A percentile compares a stretch with the other conserved stretches of the same genome.
phyloP scores from a whole-genome alignment of 371 early-diverging fungal genomes.

The Syncephalastrum racemosum region DNA sequence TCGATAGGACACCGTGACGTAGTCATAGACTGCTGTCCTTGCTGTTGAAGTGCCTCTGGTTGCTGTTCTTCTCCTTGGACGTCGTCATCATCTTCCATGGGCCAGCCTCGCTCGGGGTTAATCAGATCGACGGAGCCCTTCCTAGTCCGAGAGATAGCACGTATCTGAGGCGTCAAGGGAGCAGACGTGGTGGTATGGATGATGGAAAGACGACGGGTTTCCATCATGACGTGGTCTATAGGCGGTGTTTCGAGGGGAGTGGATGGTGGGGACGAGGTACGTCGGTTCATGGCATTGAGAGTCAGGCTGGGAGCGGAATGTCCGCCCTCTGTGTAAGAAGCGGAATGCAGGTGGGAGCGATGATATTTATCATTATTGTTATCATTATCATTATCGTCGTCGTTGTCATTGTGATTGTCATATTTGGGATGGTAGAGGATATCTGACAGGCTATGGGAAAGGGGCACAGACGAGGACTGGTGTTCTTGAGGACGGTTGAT shows the following conservation, averaged over 20 bases:
- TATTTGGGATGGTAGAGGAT: constrained; percentile 1
- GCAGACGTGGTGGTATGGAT: constrained; percentile 18
- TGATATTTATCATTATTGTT: not conserved
- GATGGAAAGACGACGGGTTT: constrained; percentile 14
- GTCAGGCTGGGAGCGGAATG: constrained; percentile 2
- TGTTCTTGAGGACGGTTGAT: not conserved
- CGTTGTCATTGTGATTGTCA: not conserved
- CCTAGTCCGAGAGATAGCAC: not conserved
- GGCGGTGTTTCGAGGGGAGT: constrained; percentile 4
- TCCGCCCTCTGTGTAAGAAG: constrained; percentile 5
- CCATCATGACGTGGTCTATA: constrained; percentile 7
- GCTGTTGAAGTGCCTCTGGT: no score
- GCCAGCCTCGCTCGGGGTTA: constrained; percentile 5
- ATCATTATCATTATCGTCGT: not conserved
- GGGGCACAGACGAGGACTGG: not conserved
- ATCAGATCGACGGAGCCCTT: not conserved
- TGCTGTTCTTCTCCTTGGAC: constrained; percentile 1
- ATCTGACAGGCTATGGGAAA: constrained; percentile 13
- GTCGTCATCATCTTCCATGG: constrained; percentile 7
- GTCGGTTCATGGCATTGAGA: not conserved
- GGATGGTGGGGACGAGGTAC: not conserved
- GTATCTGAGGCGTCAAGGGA: constrained; percentile 13
- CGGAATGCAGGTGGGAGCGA: not conserved
- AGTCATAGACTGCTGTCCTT: not conserved
- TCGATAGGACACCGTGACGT: not conserved